Percentiles rank a stretch among this genome's conserved stretches.
These are phyloP conservation scores for Metschnikowia dekortorum DNA, from an alignment of 805 yeast species.

Conservation along the genomic window DNA sequence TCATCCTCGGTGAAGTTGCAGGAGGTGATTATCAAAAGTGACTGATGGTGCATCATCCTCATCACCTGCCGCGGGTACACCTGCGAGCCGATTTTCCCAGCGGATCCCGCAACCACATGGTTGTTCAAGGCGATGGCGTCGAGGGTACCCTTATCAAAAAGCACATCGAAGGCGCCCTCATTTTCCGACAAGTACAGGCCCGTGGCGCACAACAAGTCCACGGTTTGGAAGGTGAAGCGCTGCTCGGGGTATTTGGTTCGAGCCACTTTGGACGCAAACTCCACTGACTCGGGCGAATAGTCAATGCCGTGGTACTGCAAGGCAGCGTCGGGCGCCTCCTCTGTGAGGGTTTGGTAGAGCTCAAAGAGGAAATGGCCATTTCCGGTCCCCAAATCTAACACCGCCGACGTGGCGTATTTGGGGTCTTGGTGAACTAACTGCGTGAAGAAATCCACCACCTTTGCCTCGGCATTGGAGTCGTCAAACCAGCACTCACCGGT, in stretches of 20 bases:
- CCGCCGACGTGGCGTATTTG: constrained; percentile 22
- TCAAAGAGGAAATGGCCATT: constrained; percentile 86
- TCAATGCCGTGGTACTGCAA: constrained; percentile 61
- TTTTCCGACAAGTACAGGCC: constrained; percentile 34
- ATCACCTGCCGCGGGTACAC: constrained; percentile 60
- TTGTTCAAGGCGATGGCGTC: constrained; percentile 94
- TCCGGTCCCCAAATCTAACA: constrained; percentile 91
- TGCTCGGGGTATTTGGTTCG: constrained; percentile 26
- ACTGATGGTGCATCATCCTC: constrained; percentile 49
- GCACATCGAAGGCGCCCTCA: constrained; percentile 56
- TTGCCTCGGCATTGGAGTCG: constrained; percentile 88
- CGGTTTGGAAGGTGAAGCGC: constrained; percentile 54
- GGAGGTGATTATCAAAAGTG: constrained; percentile 73
- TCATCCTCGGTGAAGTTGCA: constrained; percentile 91
- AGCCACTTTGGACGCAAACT: constrained; percentile 65
- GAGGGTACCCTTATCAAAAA: constrained; percentile 90
- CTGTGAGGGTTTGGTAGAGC: constrained; percentile 58
- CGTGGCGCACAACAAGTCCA: constrained; percentile 55
- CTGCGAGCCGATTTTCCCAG: constrained; percentile 46
- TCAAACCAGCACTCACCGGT: constrained; percentile 97
- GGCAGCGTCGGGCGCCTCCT: constrained; percentile 37
- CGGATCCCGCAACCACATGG: constrained; percentile 38
- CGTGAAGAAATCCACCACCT: constrained; percentile 68
- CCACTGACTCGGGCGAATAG: constrained; percentile 76
- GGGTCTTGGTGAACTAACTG: constrained; percentile 26